Conservation (phyloP, 192 early-diverging fungal species). For the Oehlia diaphana region DNA sequence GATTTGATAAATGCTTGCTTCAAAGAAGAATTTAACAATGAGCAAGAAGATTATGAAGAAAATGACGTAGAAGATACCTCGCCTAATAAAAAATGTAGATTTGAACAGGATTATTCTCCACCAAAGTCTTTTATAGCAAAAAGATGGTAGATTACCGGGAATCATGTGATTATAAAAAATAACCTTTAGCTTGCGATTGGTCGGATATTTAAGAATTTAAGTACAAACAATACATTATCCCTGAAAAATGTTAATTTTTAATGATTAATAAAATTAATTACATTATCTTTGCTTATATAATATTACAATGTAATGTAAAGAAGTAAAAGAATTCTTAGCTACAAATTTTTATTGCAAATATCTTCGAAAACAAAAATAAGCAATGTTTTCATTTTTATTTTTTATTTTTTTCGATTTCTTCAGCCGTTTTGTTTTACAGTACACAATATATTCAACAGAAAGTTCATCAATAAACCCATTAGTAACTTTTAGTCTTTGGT, state of each 20-base stretch:
- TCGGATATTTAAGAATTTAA: too few relatives aligned
- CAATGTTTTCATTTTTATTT: background rate
- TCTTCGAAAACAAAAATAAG: background rate
- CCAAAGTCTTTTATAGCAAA: background rate
- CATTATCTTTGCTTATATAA: too few relatives aligned
- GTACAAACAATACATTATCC: too few relatives aligned
- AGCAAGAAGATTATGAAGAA: background rate
- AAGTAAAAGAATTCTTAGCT: too few relatives aligned
- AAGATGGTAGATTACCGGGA: background rate
- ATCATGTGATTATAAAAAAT: too few relatives aligned
- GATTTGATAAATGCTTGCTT: background rate
- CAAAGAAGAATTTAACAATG: background rate
- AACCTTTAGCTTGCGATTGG: too few relatives aligned
- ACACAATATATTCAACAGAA: background rate
- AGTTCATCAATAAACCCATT: background rate
- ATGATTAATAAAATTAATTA: too few relatives aligned
- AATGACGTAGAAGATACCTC: background rate
- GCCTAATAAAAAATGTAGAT: background rate
- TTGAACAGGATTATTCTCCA: background rate
- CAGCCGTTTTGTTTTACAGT: background rate
- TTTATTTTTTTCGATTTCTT: background rate
- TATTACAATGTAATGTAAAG: too few relatives aligned
- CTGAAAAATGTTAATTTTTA: too few relatives aligned
- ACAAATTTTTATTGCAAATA: background rate
- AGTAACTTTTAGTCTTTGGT: too few relatives aligned